Conservation (phyloP, 805 yeast species). For the Kuraishia piskuri region DNA sequence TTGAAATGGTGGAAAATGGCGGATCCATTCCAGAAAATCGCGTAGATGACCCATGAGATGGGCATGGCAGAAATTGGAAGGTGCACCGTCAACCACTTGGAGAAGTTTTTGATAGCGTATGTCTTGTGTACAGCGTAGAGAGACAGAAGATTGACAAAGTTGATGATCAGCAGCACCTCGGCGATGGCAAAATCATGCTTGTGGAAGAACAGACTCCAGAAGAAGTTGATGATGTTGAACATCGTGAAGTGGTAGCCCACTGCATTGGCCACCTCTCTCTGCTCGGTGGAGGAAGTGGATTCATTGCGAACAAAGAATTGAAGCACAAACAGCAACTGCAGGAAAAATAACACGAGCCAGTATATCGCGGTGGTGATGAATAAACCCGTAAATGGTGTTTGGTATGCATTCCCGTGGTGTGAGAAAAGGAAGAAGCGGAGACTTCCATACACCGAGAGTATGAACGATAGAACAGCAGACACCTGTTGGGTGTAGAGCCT, state of each 20-base stretch:
- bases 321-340: slow-evolving; percentile 43
- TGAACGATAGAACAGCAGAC: slow-evolving; percentile 43
- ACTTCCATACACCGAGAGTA: slow-evolving; percentile 47
- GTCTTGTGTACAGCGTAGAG: slow-evolving; percentile 56
- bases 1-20: slow-evolving; percentile 57
- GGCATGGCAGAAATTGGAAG: slow-evolving; percentile 64
- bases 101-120: slow-evolving; percentile 40
- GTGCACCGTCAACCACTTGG: slow-evolving; percentile 52
- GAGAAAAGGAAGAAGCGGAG: slow-evolving; percentile 50
- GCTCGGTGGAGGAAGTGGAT: slow-evolving; percentile 12
- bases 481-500: slow-evolving; percentile 26
- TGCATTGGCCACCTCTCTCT: slow-evolving; percentile 23
- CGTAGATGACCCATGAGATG: slow-evolving; percentile 64
- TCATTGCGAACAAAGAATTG: slow-evolving; percentile 29
- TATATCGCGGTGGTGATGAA: slow-evolving; percentile 38
- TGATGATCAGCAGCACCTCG: slow-evolving; percentile 49
- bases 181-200: slow-evolving; percentile 48
- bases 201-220: slow-evolving; percentile 59
- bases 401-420: slow-evolving; percentile 31
- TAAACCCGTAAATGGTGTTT: slow-evolving; percentile 67
- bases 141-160: slow-evolving; percentile 49
- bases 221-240: slow-evolving; percentile 50
- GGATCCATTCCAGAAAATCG: slow-evolving; percentile 82
- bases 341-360: slow-evolving; percentile 47
- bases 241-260: slow-evolving; percentile 57